These are phyloP conservation scores for Aspergillus fructus DNA, from an alignment of 2,329 filamentous ascomycete species.

Conservation along the genomic window DNA sequence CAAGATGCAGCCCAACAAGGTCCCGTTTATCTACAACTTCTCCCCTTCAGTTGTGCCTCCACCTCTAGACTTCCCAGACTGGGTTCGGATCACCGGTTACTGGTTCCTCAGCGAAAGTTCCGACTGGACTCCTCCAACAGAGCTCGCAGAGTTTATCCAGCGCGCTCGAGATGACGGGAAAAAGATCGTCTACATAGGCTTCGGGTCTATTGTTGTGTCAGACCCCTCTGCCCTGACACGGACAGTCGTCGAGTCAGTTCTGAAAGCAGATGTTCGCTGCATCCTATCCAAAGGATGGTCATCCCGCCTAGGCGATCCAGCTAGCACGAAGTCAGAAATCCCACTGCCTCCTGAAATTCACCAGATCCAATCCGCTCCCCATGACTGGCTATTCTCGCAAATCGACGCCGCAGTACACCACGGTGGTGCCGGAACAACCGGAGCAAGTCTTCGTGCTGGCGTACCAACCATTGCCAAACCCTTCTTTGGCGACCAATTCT, in stretches of 20 bases:
- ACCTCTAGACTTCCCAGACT: constrained; percentile 92
- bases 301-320: constrained; percentile 68
- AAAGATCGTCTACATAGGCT: constrained; percentile 95
- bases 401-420: constrained; percentile 95
- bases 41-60: constrained; percentile 91
- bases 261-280: constrained; percentile 89
- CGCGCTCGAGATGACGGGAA: constrained; percentile 77
- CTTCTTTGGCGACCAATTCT: constrained; percentile 98
- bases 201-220: constrained; percentile 91
- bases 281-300: constrained; percentile 98
- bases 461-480: constrained; percentile 93
- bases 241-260: constrained; percentile 88
- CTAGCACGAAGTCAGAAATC: constrained; percentile 62
- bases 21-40: constrained; percentile 98
- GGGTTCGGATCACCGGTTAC: constrained; percentile 96
- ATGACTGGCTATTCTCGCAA: constrained; percentile 94
- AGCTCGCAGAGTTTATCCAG: constrained; percentile 78
- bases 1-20: constrained; percentile 93
- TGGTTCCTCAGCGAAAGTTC: constrained; percentile 87
- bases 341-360: constrained; percentile 76
- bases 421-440: constrained; percentile 91
- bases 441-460: constrained; percentile 85
- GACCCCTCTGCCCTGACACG: constrained; percentile 85
- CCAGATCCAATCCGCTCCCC: constrained; percentile 85
- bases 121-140: constrained; percentile 70